phyloP scores from a whole-genome alignment of 805 yeast genomes.

The Metschnikowia bowlesiae region DNA sequence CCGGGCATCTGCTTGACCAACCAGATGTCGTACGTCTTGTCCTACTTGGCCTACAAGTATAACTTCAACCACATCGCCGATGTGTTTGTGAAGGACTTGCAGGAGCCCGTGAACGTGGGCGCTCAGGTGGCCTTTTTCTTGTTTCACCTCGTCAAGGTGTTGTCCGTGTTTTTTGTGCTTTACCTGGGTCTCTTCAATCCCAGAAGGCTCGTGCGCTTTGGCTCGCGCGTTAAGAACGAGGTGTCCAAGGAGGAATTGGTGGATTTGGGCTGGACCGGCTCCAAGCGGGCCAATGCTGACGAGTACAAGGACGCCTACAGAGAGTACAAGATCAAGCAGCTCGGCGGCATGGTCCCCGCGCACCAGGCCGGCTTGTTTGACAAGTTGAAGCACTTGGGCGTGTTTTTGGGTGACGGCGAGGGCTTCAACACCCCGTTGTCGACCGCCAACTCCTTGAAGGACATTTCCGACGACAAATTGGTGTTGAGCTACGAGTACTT shows the following conservation, averaged over 20 bases:
- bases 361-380: slow-evolving; percentile 67
- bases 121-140: slow-evolving; percentile 67
- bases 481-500: slow-evolving; percentile 53
- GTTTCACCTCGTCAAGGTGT: slow-evolving; percentile 64
- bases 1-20: slow-evolving; percentile 84
- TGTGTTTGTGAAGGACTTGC: slow-evolving; percentile 47
- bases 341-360: slow-evolving; percentile 76
- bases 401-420: slow-evolving; percentile 68
- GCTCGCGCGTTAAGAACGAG: slow-evolving; percentile 21
- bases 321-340: slow-evolving; percentile 54
- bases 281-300: slow-evolving; percentile 64
- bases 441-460: slow-evolving; percentile 34
- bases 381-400: slow-evolving; percentile 54
- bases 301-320: slow-evolving; percentile 71
- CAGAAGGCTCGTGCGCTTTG: slow-evolving; percentile 30
- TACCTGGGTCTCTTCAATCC: slow-evolving; percentile 81
- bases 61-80: slow-evolving; percentile 42
- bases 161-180: slow-evolving; percentile 52
- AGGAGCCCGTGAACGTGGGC: slow-evolving; percentile 31
- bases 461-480: slow-evolving; percentile 40
- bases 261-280: slow-evolving; percentile 91
- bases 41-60: slow-evolving; percentile 24
- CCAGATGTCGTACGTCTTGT: slow-evolving; percentile 34
- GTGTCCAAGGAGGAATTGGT: slow-evolving; percentile 53
- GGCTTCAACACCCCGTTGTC: slow-evolving; percentile 66